Evolutionary conservation across 441 rosid species (phyloP), one percentile per base, ranked within the genome.

Genomic region (Euphorbia celastroides): DNA sequence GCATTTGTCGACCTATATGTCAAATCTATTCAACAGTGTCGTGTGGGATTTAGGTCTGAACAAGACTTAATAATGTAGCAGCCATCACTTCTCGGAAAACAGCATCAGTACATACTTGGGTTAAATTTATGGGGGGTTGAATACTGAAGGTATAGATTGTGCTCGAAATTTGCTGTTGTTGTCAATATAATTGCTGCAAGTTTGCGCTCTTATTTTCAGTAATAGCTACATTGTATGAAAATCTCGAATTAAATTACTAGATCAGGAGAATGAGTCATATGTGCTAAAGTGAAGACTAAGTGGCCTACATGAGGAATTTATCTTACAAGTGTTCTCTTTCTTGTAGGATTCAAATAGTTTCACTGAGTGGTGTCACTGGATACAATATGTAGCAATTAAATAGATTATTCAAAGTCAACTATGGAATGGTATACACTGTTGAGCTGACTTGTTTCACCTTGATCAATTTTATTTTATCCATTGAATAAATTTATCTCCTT

Each of bases 1-100:
- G 27, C 34, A n/a, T 19, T 54, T 19, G 0, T 22, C 13, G 22
- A 13, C 44, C 28, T 19, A 6, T 26, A 16, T 52, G 31, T 61
- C 22, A 36, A 62, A 3, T 61, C 13, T 42, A 41, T 23, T 57
- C 31, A 26, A 51, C 22, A 12, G 62, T 46, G 23, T 17, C n/a
- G n/a, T 27, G 14, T 69, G 32, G 57, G 51, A 23, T 48, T 9
- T 30, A 28, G 19, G 26, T 22, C 25, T 30, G 10, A 16, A 52
- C 23, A 6, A 42, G 55, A 9, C 55, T 19, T 50, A 50, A n/a
- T n/a, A n/a, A 50, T 50, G 55, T 50, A 4, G 58, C 56, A n/a
- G 19, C 12, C 31, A 17, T 64, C 5, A 25, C 54, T 56, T 62
- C n/a, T 36, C 48, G 32, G 42, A 62, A 64, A 57, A 31, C 57